Evolutionary conservation across 805 yeast genomes (phyloP).

Genomic region (Maudiozyma turicensis): DNA sequence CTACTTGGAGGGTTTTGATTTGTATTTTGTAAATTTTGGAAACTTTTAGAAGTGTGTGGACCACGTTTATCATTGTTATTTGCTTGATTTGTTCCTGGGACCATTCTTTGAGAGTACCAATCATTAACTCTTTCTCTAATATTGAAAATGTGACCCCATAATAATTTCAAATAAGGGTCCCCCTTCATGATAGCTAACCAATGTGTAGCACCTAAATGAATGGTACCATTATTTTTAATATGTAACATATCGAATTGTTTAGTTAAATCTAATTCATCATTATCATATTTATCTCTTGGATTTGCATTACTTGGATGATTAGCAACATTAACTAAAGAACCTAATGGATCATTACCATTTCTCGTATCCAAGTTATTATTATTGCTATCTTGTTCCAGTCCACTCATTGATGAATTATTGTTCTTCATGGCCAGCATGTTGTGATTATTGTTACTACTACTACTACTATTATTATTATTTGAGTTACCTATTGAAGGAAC

Average conservation of each 20-base stretch:
- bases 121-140: conserved; percentile 32
- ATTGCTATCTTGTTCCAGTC: neutral
- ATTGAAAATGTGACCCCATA: conserved; percentile 42
- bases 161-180: conserved; percentile 44
- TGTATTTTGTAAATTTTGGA: conserved; percentile 1
- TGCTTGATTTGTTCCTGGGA: neutral
- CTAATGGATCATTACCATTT: neutral
- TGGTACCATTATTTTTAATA: conserved; percentile 34
- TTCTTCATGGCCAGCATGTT: neutral
- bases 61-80: neutral
- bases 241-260: conserved; percentile 38
- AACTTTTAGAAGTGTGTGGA: conserved; percentile 1
- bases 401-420: neutral
- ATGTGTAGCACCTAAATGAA: conserved; percentile 43
- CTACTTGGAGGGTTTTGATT: conserved; percentile 4
- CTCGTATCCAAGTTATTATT: conserved; percentile 5
- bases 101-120: conserved; percentile 23
- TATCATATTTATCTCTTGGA: conserved; percentile 17
- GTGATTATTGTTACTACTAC: neutral
- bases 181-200: conserved; percentile 53
- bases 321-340: neutral
- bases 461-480: neutral
- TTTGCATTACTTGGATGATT: conserved; percentile 1
- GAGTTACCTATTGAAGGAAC: neutral
- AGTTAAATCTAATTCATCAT: conserved; percentile 31